Conservation (phyloP, 805 yeast species). For the Starmerella bombi region DNA sequence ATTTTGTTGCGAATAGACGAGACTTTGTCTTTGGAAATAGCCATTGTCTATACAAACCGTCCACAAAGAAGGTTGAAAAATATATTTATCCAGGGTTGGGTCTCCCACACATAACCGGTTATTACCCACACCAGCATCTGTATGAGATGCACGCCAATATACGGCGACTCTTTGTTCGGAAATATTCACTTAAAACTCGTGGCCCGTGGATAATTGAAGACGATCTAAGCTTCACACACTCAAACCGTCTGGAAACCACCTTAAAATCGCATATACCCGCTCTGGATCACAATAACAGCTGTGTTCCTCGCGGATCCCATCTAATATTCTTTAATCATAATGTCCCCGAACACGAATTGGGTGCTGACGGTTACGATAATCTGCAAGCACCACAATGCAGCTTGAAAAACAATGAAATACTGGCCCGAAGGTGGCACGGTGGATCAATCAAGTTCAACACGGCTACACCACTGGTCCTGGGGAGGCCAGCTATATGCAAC, state of each 20-base stretch:
- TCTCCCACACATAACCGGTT: neutral
- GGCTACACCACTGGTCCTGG: constrained; percentile 29
- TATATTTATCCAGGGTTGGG: constrained; percentile 4
- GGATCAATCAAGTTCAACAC: constrained; percentile 42
- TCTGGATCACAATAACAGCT: constrained; percentile 10
- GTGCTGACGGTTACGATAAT: constrained; percentile 67
- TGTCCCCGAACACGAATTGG: constrained; percentile 36
- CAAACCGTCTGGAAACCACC: constrained; percentile 23
- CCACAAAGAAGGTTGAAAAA: neutral
- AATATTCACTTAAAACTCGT: constrained; percentile 5
- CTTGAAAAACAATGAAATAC: constrained; percentile 26
- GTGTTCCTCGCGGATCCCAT: constrained; percentile 41
- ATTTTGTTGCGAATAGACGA: constrained; percentile 56
- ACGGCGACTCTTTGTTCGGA: neutral
- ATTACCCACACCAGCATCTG: neutral
- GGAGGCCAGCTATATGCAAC: constrained; percentile 34
- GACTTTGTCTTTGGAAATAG: constrained; percentile 21
- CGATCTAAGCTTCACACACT: constrained; percentile 24
- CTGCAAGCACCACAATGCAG: constrained; percentile 48
- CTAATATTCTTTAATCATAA: constrained; percentile 54
- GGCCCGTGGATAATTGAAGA: constrained; percentile 23
- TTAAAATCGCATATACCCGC: constrained; percentile 21
- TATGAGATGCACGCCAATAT: neutral
- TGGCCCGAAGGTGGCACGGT: constrained; percentile 63
- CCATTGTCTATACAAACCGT: constrained; percentile 13